Base-by-base conservation (phyloP, 2,329 filamentous ascomycete genomes). In the Aspergillus pseudoterreus region DNA sequence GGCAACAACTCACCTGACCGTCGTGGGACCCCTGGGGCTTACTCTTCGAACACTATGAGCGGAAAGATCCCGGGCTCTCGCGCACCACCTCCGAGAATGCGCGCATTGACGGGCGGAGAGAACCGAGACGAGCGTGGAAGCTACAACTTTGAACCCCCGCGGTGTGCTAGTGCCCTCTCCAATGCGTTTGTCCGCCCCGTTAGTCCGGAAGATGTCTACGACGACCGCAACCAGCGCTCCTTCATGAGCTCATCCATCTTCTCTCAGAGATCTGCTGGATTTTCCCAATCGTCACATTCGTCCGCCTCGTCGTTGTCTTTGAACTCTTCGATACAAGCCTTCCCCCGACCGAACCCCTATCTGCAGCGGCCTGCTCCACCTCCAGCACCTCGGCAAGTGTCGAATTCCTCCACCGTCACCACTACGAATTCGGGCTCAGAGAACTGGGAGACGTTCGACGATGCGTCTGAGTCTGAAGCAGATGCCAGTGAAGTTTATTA, bases 401-500 rank as follows among this genome's bases (percentile, higher is more conserved):
- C 86, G 6, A 84, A 84, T 58, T 86, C 86, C 1, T 92, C 89
- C 2, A 75, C 75, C 2, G 73, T 76, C 19, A 75, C 75, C n/a
- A 90, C 87, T 1, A 80, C 79, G 19, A 79, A 88, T 22, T 90
- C 88, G 4, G 90, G 89, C 1, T 95, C 90, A 3, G 92, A 97
- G 72, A 97, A 97, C 69, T 97, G 92, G 92, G 92, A 97, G 72
- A 96, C 92, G 9, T 97, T 94, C 63, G 92, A 94, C 61, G 90
- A 95, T 68, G 84, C 81, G 58, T 90, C 87, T 0, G 88, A 90
- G 62, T 78, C 80, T 0, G 88, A 92, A 66, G 76, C 77, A 21
- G 91, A 96, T 66, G 82, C 82, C 0, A 85, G 85, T 4, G 89
- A 94, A 54, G 80, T 83, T 9, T 95, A 95, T 70, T 90, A 90